A percentile compares a stretch with the other conserved stretches of the same genome.
Conservation (phyloP, 257 asterid genomes). For the Fraxinus anomala region DNA sequence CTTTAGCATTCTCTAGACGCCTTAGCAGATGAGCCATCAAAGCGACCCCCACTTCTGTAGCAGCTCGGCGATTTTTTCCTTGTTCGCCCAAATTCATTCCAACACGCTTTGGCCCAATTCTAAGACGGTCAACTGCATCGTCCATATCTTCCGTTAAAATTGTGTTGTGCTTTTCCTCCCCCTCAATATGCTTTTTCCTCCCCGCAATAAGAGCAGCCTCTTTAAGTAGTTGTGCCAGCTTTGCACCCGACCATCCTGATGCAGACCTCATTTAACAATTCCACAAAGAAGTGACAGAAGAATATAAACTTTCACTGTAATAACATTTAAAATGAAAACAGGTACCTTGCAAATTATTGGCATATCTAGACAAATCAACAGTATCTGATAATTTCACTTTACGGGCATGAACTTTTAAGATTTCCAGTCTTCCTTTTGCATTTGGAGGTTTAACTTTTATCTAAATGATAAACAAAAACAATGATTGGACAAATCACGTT, state of each 20-base stretch:
- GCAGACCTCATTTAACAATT: background rate
- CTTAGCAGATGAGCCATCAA: slow-evolving; percentile 81
- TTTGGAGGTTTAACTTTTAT: slow-evolving; percentile 47
- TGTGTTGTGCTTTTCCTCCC: background rate
- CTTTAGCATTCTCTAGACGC: slow-evolving; percentile 74
- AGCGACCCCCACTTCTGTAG: slow-evolving; percentile 78
- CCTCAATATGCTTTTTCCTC: slow-evolving; percentile 72
- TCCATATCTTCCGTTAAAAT: slow-evolving; percentile 81
- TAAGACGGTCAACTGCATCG: slow-evolving; percentile 89
- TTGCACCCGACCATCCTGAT: slow-evolving; percentile 97
- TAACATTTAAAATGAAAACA: background rate
- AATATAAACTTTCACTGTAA: background rate
- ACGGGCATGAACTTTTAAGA: slow-evolving; percentile 50
- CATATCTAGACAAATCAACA: slow-evolving; percentile 50
- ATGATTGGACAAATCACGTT: slow-evolving; percentile 13
- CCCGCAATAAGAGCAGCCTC: slow-evolving; percentile 99
- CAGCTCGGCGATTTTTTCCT: slow-evolving; percentile 92
- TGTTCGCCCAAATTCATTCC: slow-evolving; percentile 81
- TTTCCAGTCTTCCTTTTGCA: slow-evolving; percentile 53
- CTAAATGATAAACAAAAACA: slow-evolving; percentile 28
- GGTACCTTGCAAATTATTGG: slow-evolving; percentile 49
- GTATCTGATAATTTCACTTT: slow-evolving; percentile 45
- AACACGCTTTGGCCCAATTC: slow-evolving; percentile 84
- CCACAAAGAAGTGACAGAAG: background rate
- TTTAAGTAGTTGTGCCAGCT: slow-evolving; percentile 94